Conservation (phyloP, 768 basidiomycete genomes). For the Naematelia encephala region DNA sequence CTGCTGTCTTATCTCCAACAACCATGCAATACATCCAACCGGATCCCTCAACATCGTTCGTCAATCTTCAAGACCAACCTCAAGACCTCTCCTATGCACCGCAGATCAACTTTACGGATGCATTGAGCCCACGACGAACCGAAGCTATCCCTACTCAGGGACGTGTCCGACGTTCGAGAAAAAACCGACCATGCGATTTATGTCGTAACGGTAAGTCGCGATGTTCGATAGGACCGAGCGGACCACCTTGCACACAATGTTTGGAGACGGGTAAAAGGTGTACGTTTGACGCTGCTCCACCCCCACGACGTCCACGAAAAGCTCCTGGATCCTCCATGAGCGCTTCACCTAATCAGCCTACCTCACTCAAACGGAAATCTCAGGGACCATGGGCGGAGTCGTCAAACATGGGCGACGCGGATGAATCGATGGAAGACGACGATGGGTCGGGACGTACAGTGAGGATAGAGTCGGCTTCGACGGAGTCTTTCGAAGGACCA, state of each 20-base stretch:
- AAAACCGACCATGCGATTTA: constrained; percentile 26
- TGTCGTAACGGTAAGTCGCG: constrained; percentile 22
- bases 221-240: constrained; percentile 14
- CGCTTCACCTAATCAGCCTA: not conserved
- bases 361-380: not conserved
- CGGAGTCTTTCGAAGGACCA: constrained; percentile 24
- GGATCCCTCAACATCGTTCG: too few species aligned
- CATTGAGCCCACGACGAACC: too few species aligned
- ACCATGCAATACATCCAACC: too few species aligned
- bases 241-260: constrained; percentile 23
- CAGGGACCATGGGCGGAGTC: too few species aligned
- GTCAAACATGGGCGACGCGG: too few species aligned
- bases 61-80: too few species aligned
- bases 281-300: constrained; percentile 19
- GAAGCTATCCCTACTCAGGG: not conserved
- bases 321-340: not conserved
- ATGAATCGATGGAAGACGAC: too few species aligned
- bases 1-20: too few species aligned
- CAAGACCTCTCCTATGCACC: too few species aligned
- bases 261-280: constrained; percentile 14
- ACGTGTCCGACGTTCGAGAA: constrained; percentile 13
- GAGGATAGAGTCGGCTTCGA: too few species aligned
- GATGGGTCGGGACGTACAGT: constrained; percentile 10
- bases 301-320: constrained; percentile 8
- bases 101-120: too few species aligned